Evolutionary conservation across 2,329 filamentous ascomycete genomes (phyloP).

Genomic region (Colletotrichum chlorophyti): DNA sequence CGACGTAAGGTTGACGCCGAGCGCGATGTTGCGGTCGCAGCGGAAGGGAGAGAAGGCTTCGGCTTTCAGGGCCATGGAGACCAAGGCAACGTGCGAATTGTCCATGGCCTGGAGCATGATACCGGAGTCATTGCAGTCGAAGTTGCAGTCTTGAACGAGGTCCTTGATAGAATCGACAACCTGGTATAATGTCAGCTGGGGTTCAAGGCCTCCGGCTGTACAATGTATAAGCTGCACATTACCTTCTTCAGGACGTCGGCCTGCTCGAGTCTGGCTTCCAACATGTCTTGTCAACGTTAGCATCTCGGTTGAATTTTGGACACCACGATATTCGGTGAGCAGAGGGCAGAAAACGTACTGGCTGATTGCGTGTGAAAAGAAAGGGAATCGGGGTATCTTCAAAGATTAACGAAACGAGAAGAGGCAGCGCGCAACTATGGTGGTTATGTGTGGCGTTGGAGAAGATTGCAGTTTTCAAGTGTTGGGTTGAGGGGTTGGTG

Average conservation of each 20-base stretch:
- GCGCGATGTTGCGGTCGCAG: constrained; percentile 98
- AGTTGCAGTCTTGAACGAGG: constrained; percentile 99
- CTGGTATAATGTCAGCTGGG: no score
- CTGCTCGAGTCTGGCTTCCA: constrained; percentile 97
- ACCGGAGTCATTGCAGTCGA: constrained; percentile 99
- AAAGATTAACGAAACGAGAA: constrained; percentile 7
- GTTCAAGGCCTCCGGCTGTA: no score
- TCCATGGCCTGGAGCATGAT: constrained; percentile 99
- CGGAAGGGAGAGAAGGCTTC: constrained; percentile 94
- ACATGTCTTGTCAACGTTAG: constrained; percentile 62
- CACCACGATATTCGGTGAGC: no score
- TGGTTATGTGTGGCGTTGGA: neutral
- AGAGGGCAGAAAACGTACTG: constrained; percentile 8
- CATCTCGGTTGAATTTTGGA: no score
- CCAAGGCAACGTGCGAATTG: constrained; percentile 98
- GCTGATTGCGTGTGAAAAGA: constrained; percentile 2
- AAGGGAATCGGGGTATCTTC: constrained; percentile 21
- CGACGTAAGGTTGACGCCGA: constrained; percentile 95
- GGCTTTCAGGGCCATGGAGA: constrained; percentile 98
- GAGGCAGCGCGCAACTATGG: neutral
- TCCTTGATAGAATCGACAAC: constrained; percentile 99
- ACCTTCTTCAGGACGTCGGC: constrained; percentile 96
- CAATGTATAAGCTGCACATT: no score
- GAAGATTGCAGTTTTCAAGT: constrained; percentile 5
- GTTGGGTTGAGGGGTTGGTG: constrained; percentile 16